Evolutionary conservation across 2,329 filamentous ascomycete species (phyloP).

Genomic region (Pseudogymnoascus sp.): DNA sequence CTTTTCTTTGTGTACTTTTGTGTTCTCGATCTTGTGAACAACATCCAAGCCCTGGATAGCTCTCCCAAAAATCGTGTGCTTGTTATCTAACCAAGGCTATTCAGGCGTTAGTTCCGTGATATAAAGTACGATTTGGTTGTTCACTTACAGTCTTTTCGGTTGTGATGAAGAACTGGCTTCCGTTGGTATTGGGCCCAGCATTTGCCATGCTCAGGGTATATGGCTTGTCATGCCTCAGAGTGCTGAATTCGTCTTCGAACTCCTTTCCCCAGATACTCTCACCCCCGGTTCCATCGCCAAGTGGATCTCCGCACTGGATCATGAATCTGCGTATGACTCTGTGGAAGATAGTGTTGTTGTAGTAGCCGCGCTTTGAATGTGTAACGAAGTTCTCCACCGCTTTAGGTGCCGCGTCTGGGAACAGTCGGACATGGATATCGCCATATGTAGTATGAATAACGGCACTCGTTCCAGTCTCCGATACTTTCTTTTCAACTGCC

Average conservation of each 20-base stretch:
- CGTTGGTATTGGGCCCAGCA: conserved; percentile 89
- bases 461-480: conserved; percentile 69
- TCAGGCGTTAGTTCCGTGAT: conserved; percentile 14
- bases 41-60: conserved; percentile 88
- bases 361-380: conserved; percentile 82
- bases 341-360: conserved; percentile 97
- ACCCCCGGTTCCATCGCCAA: conserved; percentile 82
- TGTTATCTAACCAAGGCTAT: conserved; percentile 84
- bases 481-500: conserved; percentile 48
- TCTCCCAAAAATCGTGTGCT: conserved; percentile 92
- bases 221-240: conserved; percentile 85
- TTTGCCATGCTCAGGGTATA: conserved; percentile 98
- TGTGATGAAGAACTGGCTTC: conserved; percentile 96
- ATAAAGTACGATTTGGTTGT: neutral
- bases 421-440: conserved; percentile 88
- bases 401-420: conserved; percentile 86
- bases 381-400: conserved; percentile 97
- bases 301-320: conserved; percentile 81
- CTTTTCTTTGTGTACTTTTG: conserved; percentile 78
- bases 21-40: conserved; percentile 90
- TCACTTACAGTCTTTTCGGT: conserved; percentile 79
- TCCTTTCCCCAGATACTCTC: conserved; percentile 90
- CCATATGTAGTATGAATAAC: conserved; percentile 88
- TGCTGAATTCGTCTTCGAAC: conserved; percentile 90
- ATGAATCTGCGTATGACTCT: conserved; percentile 97